Evolutionary conservation across 139 green algal species (phyloP).

Genomic region (Tetratostichococcus sp.): DNA sequence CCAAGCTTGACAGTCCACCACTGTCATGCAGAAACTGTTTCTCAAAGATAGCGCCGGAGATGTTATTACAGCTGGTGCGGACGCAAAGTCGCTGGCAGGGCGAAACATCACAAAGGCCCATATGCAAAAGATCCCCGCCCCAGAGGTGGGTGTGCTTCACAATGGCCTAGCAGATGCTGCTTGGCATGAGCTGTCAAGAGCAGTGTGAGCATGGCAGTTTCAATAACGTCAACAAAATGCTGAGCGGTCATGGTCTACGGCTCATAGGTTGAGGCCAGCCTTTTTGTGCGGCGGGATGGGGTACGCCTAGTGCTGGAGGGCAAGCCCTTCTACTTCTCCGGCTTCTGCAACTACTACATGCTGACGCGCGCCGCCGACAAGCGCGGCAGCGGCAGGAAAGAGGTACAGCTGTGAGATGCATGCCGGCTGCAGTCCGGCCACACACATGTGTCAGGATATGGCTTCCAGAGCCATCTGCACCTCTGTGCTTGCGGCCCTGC

Average conservation of each 20-base stretch:
- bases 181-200: background rate
- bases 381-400: background rate
- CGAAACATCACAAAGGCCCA: background rate
- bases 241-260: too few species aligned
- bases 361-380: background rate
- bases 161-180: too few species aligned
- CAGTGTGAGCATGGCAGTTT: too few species aligned
- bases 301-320: conserved; percentile 6
- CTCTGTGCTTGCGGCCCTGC: too few species aligned
- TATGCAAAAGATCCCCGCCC: background rate
- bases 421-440: too few species aligned
- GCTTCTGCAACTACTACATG: conserved; percentile 20
- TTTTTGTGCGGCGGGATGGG: background rate
- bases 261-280: conserved; percentile 10
- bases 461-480: too few species aligned
- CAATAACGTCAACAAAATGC: too few species aligned
- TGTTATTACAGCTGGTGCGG: background rate
- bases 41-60: background rate
- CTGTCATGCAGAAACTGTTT: background rate
- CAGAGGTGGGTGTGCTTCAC: background rate
- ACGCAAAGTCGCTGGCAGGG: background rate
- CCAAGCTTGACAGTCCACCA: too few species aligned
- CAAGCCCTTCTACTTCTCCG: conserved; percentile 18
- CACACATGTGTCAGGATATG: too few species aligned
- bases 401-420: background rate